phyloP scores from a whole-genome alignment of 179 eudicot species.

The Drosera spatulata region DNA sequence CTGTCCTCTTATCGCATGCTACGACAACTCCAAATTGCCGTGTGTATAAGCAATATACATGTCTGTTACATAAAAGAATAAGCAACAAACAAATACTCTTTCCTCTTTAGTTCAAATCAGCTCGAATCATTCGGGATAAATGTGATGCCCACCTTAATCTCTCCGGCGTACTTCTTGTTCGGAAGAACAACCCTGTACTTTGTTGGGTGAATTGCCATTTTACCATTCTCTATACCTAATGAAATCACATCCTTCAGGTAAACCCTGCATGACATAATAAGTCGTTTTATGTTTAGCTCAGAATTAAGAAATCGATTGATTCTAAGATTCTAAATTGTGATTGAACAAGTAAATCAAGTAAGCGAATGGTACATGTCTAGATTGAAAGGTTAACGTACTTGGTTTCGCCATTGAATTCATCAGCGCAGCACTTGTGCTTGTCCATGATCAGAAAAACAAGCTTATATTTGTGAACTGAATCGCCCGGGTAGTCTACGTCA shows the following conservation, averaged over 20 bases:
- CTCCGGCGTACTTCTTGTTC: constrained; percentile 18
- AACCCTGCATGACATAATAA: constrained; percentile 10
- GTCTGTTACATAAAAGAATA: no score
- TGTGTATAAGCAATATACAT: no score
- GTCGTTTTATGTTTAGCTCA: not conserved
- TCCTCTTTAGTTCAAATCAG: no score
- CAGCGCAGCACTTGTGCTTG: constrained; percentile 14
- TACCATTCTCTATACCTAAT: constrained; percentile 18
- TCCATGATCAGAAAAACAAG: constrained; percentile 15
- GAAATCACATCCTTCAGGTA: constrained; percentile 22
- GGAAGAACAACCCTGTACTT: constrained; percentile 15
- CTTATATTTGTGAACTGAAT: constrained; percentile 9
- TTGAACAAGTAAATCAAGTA: no score
- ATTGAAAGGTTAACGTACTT: constrained; percentile 5
- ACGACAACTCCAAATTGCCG: no score
- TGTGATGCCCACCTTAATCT: constrained; percentile 16
- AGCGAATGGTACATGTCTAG: not conserved
- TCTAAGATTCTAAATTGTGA: no score
- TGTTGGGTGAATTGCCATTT: constrained; percentile 3
- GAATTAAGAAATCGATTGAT: not conserved
- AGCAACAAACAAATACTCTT: no score
- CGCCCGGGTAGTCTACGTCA: constrained; percentile 10
- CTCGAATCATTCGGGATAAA: constrained; percentile 2
- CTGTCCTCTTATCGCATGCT: no score
- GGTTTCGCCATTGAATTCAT: constrained; percentile 18